phyloP scores from a whole-genome alignment of 495 filamentous ascomycete species.

The Penicillium antarcticum region DNA sequence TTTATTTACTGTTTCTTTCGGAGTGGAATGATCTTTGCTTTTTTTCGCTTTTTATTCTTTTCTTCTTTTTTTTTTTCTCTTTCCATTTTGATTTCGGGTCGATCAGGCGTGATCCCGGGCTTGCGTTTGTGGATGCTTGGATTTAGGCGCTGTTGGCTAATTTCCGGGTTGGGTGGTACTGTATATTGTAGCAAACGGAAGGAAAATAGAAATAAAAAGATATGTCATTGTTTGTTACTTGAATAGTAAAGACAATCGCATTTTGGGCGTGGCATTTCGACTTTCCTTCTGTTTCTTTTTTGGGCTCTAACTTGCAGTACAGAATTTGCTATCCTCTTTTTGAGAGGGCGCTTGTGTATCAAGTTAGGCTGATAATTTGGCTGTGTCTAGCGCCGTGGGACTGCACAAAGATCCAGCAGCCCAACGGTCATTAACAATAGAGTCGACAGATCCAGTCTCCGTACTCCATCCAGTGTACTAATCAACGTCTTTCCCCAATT shows the following conservation, averaged over 20 bases:
- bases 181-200: background rate
- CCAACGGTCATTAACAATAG: background rate
- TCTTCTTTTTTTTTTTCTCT: no score
- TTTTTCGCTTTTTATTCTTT: background rate
- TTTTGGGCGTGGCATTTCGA: background rate
- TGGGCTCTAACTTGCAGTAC: background rate
- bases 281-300: background rate
- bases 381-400: background rate
- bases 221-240: background rate
- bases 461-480: no score
- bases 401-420: background rate
- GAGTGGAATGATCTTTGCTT: background rate
- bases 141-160: conserved; percentile 5
- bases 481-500: no score
- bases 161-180: background rate
- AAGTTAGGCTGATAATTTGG: background rate
- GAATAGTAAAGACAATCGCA: background rate
- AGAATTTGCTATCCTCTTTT: background rate
- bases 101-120: background rate
- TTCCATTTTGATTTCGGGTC: background rate
- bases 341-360: background rate
- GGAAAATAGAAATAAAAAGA: background rate
- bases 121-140: background rate
- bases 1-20: background rate
- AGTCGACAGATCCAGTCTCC: no score